phyloP scores from a whole-genome alignment of 2,329 filamentous ascomycete species.

The Cylindrodendrum hubeiense region DNA sequence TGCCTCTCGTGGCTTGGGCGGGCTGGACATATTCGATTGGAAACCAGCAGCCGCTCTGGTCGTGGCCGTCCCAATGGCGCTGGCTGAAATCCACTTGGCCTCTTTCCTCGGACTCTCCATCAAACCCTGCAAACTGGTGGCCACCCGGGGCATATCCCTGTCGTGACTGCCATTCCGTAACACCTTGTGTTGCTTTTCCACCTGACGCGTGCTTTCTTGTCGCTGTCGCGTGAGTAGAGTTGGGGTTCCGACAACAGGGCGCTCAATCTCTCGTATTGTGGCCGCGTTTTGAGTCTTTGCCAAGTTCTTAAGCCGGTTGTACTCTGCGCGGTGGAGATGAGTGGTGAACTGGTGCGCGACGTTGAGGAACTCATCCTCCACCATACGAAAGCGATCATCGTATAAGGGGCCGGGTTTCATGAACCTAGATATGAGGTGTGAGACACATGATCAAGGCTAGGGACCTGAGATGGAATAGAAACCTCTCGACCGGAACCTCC shows the following conservation, averaged over 20 bases:
- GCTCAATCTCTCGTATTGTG: constrained; percentile 62
- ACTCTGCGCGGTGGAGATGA: constrained; percentile 83
- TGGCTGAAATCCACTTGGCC: constrained; percentile 42
- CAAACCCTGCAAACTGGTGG: constrained; percentile 55
- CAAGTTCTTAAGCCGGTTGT: constrained; percentile 73
- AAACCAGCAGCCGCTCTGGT: constrained; percentile 47
- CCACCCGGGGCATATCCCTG: constrained; percentile 41
- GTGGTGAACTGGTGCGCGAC: constrained; percentile 78
- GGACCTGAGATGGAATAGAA: constrained; percentile 7
- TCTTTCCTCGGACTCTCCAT: constrained; percentile 57
- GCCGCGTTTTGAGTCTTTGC: constrained; percentile 67
- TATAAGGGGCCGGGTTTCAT: constrained; percentile 74
- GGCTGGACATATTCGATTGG: constrained; percentile 34
- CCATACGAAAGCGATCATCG: constrained; percentile 86
- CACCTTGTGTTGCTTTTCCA: constrained; percentile 42
- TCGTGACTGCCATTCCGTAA: constrained; percentile 12
- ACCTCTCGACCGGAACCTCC: constrained; percentile 62
- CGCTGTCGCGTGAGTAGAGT: constrained; percentile 43
- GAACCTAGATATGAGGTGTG: constrained; percentile 53
- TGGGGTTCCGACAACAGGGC: constrained; percentile 61
- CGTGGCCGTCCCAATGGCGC: constrained; percentile 32
- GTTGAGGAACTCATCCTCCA: constrained; percentile 82
- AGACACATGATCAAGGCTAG: background rate
- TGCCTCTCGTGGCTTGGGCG: constrained; percentile 14
- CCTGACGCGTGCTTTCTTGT: constrained; percentile 33